Base-by-base conservation (phyloP, 176 grass and related monocot species). In the Cenchrus fungigraminus region DNA sequence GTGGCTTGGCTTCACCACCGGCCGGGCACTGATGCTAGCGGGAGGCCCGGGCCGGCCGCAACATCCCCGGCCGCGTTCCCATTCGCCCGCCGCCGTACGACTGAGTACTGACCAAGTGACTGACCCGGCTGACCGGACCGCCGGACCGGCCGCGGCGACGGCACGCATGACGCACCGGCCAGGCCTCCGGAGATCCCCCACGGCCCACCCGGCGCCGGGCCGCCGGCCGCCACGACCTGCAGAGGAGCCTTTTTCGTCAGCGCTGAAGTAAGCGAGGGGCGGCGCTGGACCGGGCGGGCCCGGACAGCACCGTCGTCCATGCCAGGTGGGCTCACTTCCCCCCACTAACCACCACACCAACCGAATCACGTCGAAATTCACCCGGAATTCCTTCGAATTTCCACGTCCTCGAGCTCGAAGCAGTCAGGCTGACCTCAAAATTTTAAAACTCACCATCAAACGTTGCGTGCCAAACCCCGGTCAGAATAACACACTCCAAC, bases 51-150 rank as follows among this genome's bases (percentile, higher is more conserved):
- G 15, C 16, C 55, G 55, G 52, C 72, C 56, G 56, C 73, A 32
- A 42, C n/a, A 37, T 16, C 25, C 19, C 4, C 57, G 15, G 68
- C 51, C 76, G 82, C 61, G 52, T 89, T 89, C 82, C 71, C 82
- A 85, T 20, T 1, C 6, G 20, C 28, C 25, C 4, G 5, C 22
- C 77, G 77, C 28, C 11, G 11, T 51, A 11, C 49, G 49, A 25
- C 58, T 4, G 4, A 40, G 2, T n/a, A n/a, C n/a, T n/a, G n/a
- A n/a, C n/a, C n/a, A n/a, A n/a, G n/a, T n/a, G n/a, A n/a, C n/a
- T 40, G 37, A 40, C 37, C 31, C 31, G 31, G 31, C 31, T 40
- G 37, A 40, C 37, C 37, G 37, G 58, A 62, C 40, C 20, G 4
- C 67, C 56, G 17, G 76, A 25, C 19, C 45, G 43, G 5, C 16